Percentiles rank a stretch among this genome's conserved stretches.
Conservation (phyloP, 2,329 filamentous ascomycete genomes). For the Stagonosporopsis chrysanthemi region DNA sequence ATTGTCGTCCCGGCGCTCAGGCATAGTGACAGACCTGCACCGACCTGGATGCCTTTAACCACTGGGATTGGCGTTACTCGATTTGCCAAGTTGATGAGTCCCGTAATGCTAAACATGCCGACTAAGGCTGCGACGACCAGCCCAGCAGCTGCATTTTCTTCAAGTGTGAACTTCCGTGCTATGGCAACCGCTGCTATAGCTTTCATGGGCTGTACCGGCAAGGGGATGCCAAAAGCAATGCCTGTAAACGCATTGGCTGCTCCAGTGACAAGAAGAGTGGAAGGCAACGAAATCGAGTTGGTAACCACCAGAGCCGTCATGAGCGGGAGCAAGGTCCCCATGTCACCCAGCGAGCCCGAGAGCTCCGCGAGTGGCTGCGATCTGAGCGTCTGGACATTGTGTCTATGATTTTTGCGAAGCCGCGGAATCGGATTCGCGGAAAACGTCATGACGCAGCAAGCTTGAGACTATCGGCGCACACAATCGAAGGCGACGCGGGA, state of each 20-base stretch:
- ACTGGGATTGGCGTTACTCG: conserved; percentile 82
- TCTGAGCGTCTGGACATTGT: conserved; percentile 66
- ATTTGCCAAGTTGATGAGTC: conserved; percentile 77
- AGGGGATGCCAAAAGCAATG: conserved; percentile 80
- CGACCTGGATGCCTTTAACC: conserved; percentile 93
- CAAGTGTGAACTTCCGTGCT: conserved; percentile 68
- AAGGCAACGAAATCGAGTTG: conserved; percentile 79
- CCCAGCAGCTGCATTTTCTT: conserved; percentile 81
- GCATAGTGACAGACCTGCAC: conserved; percentile 83
- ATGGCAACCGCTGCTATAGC: conserved; percentile 94
- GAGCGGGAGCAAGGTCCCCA: conserved; percentile 88
- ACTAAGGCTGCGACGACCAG: conserved; percentile 78
- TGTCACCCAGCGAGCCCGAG: conserved; percentile 85
- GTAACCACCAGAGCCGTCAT: conserved; percentile 85
- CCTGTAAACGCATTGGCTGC: conserved; percentile 87
- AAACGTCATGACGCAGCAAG: conserved; percentile 26
- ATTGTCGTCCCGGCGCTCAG: conserved; percentile 75
- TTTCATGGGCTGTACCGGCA: conserved; percentile 90
- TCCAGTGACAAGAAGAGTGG: conserved; percentile 88
- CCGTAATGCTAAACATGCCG: conserved; percentile 78
- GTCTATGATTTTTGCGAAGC: conserved; percentile 38
- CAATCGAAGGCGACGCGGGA: not conserved
- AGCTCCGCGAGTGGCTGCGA: conserved; percentile 73
- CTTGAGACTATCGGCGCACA: not conserved
- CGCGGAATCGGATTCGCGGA: conserved; percentile 35